phyloP scores from a whole-genome alignment of 1,284 basidiomycete genomes.

The Leccinum solheimii region DNA sequence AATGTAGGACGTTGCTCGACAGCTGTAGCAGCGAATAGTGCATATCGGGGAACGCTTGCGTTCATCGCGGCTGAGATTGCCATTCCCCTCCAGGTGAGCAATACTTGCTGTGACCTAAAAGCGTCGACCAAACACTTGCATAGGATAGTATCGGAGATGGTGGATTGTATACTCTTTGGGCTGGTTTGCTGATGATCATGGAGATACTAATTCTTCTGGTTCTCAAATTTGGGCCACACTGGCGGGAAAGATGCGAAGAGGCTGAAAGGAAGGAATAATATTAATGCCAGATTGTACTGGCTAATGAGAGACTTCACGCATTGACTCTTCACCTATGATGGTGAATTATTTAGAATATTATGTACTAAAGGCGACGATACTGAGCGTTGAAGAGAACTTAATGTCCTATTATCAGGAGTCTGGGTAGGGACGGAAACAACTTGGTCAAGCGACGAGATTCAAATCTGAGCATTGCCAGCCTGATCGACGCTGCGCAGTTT shows the following conservation, averaged over 20 bases:
- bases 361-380: slow-evolving; percentile 1
- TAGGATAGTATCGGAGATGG: slow-evolving; percentile 63
- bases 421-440: background rate
- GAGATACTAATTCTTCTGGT: slow-evolving; percentile 54
- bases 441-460: background rate
- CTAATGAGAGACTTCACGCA: background rate
- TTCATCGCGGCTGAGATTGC: slow-evolving; percentile 73
- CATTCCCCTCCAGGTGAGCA: slow-evolving; percentile 60
- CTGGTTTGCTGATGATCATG: slow-evolving; percentile 55
- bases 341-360: slow-evolving; percentile 20
- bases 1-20: slow-evolving; percentile 73
- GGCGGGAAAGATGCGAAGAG: slow-evolving; percentile 43
- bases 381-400: background rate
- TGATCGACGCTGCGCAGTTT: slow-evolving; percentile 72
- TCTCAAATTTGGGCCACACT: slow-evolving; percentile 45
- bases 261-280: slow-evolving; percentile 25
- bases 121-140: background rate
- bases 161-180: slow-evolving; percentile 75
- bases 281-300: background rate
- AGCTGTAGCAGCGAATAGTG: slow-evolving; percentile 71
- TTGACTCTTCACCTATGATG: background rate
- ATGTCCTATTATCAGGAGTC: background rate
- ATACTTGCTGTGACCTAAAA: background rate
- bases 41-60: slow-evolving; percentile 66
- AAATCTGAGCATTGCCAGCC: slow-evolving; percentile 54